Conservation (phyloP, 176 grass and related monocot species). For the Carex myosuroides region DNA sequence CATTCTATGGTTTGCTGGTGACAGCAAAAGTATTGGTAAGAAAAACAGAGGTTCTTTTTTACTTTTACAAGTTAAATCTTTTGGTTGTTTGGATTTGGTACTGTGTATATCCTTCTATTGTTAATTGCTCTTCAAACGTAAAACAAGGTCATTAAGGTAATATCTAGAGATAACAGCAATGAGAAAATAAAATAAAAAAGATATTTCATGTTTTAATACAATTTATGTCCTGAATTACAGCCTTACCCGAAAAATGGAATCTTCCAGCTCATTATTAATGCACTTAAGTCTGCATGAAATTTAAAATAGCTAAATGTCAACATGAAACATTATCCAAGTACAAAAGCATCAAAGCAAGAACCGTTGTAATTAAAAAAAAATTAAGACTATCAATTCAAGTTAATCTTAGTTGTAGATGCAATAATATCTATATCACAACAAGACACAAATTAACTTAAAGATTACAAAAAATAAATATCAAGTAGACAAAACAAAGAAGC, state of each 20-base stretch:
- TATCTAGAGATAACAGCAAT: background rate
- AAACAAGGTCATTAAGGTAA: background rate
- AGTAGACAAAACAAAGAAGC: background rate
- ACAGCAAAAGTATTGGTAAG: background rate
- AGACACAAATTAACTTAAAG: background rate
- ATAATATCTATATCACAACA: background rate
- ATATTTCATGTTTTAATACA: background rate
- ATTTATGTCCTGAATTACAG: background rate
- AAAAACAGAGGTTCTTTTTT: background rate
- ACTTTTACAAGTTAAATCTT: background rate
- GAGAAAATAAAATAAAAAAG: background rate
- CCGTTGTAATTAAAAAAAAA: background rate
- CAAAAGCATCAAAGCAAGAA: background rate
- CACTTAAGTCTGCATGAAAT: background rate
- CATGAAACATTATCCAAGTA: background rate
- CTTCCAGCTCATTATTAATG: slow-evolving; percentile 65
- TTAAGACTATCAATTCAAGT: background rate
- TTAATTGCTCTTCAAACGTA: background rate
- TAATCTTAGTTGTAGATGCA: background rate
- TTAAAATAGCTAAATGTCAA: background rate
- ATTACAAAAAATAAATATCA: background rate
- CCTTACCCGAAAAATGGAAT: slow-evolving; percentile 75
- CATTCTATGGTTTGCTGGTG: background rate
- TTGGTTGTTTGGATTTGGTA: background rate
- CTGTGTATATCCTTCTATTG: background rate